Evolutionary conservation across 2,329 filamentous ascomycete species (phyloP).

Genomic region (Fusarium citri): DNA sequence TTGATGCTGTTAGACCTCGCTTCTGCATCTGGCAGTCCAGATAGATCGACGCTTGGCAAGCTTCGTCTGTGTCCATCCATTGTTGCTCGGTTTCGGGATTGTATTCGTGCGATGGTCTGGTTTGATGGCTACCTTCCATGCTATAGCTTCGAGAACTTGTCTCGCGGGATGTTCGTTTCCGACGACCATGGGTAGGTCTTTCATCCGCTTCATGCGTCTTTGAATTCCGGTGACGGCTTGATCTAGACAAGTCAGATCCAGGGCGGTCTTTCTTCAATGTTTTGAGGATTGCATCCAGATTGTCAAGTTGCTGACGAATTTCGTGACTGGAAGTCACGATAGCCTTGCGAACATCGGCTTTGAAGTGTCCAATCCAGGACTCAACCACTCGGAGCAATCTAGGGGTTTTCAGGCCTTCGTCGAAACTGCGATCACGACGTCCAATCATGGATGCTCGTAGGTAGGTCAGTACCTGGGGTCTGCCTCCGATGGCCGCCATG

Average conservation of each 20-base stretch:
- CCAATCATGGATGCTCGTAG: constrained; percentile 58
- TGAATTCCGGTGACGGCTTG: not conserved
- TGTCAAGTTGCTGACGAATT: constrained; percentile 22
- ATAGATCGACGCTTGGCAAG: constrained; percentile 30
- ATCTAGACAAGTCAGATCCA: not conserved
- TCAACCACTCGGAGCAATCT: constrained; percentile 56
- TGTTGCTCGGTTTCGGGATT: not conserved
- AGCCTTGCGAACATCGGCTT: constrained; percentile 9
- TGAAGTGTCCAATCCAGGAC: constrained; percentile 56
- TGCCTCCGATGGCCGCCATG: constrained; percentile 61
- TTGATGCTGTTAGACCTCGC: constrained; percentile 15
- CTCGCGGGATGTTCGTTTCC: not conserved
- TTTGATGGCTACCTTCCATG: not conserved
- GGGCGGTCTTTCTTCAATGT: not conserved
- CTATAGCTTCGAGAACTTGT: not conserved
- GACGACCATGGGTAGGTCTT: not conserved
- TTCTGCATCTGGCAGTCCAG: constrained; percentile 20
- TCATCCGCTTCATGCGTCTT: not conserved
- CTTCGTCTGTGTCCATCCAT: constrained; percentile 6
- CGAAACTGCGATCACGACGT: constrained; percentile 46
- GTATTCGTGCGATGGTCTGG: not conserved
- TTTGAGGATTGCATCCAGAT: constrained; percentile 5
- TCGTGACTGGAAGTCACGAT: constrained; percentile 23
- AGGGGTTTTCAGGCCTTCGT: constrained; percentile 42
- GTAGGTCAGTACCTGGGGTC: constrained; percentile 56